Conservation (phyloP, 78 protist species). For the Chrysochromulina tobinii region DNA sequence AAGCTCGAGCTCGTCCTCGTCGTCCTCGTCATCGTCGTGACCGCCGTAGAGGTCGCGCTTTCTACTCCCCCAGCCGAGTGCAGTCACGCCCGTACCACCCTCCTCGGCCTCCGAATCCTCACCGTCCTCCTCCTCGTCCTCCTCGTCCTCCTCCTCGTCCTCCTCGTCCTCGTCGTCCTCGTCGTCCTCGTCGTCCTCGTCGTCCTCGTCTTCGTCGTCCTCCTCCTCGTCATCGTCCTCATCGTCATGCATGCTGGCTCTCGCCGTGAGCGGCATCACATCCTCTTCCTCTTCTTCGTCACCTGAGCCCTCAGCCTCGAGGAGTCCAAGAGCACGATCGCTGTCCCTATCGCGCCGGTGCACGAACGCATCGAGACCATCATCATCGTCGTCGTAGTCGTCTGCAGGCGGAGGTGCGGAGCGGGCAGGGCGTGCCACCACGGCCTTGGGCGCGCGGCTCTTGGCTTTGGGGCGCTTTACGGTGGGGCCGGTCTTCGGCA, state of each 20-base stretch:
- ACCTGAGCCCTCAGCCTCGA: neutral
- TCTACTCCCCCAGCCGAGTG: neutral
- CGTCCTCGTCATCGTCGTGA: slow-evolving; percentile 5
- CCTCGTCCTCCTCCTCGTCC: neutral
- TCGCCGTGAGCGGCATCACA: neutral
- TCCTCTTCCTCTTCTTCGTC: neutral
- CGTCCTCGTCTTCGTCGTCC: neutral
- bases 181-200: neutral
- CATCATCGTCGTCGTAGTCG: too few relatives aligned
- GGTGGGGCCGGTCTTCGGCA: too few relatives aligned
- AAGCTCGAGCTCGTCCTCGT: neutral
- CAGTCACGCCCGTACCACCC: too few relatives aligned
- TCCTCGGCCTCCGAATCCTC: neutral
- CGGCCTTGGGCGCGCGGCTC: too few relatives aligned
- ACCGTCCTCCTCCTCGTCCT: neutral
- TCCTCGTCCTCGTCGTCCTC: neutral
- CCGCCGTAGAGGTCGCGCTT: slow-evolving; percentile 30
- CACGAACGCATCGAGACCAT: too few relatives aligned
- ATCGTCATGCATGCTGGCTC: neutral
- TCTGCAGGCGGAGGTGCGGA: too few relatives aligned
- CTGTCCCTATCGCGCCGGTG: too few relatives aligned
- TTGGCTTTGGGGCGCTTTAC: too few relatives aligned
- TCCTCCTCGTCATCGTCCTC: slow-evolving; percentile 7
- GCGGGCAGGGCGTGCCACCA: too few relatives aligned
- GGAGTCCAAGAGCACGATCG: neutral